These are phyloP conservation scores for Marsdenia floribunda DNA, from an alignment of 257 asterid species.

Conservation along the genomic window DNA sequence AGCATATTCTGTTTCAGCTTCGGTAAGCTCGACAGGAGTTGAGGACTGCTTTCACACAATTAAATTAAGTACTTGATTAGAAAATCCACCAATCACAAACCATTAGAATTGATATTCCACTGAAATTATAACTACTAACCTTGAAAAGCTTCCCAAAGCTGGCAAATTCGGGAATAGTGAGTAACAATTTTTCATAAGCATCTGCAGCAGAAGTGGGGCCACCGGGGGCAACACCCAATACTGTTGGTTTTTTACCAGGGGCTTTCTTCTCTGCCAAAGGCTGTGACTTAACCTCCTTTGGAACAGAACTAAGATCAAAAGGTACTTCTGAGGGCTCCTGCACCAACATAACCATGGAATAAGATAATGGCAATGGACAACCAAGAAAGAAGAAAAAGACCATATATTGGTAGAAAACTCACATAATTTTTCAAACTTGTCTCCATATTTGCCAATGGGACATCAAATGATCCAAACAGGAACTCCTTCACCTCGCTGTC, in stretches of 20 bases:
- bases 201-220: constrained; percentile 70
- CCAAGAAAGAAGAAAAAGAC: constrained; percentile 9
- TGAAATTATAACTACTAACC: constrained; percentile 38
- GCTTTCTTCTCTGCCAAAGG: constrained; percentile 93
- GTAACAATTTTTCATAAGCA: constrained; percentile 71
- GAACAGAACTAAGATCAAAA: constrained; percentile 72
- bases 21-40: constrained; percentile 96
- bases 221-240: constrained; percentile 77
- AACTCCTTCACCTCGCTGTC: constrained; percentile 77
- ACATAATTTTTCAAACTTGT: constrained; percentile 86
- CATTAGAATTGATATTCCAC: not conserved
- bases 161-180: constrained; percentile 81
- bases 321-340: constrained; percentile 82
- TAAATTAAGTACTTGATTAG: constrained; percentile 17
- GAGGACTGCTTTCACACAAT: constrained; percentile 63
- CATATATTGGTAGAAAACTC: constrained; percentile 27
- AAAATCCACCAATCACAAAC: constrained; percentile 15
- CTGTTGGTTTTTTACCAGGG: constrained; percentile 81
- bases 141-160: constrained; percentile 90
- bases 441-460: constrained; percentile 81
- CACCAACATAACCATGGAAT: constrained; percentile 32
- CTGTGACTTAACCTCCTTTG: constrained; percentile 89
- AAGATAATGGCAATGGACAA: constrained; percentile 7
- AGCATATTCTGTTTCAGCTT: constrained; percentile 98
- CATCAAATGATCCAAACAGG: constrained; percentile 80